Percentiles rank a stretch among this genome's conserved stretches.
These are phyloP conservation scores for Phytopythium aichiense DNA, from an alignment of 352 stramenopile genomes.

Conservation along the genomic window DNA sequence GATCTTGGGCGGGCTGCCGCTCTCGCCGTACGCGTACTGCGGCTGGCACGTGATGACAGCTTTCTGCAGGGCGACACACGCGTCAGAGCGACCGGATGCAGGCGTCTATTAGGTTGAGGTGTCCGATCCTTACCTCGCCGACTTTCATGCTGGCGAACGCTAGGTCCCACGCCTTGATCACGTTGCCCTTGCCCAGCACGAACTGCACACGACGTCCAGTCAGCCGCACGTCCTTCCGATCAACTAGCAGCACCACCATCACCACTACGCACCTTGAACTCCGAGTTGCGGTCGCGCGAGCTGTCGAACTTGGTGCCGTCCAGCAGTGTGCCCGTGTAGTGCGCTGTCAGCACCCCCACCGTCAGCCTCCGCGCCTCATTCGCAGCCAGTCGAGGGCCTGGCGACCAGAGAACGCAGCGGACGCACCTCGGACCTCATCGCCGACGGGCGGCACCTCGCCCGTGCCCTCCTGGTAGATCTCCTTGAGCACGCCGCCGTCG, in stretches of 20 bases:
- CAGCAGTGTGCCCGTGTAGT: slow-evolving; percentile 95
- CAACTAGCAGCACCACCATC: not conserved
- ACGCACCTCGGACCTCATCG: slow-evolving; percentile 79
- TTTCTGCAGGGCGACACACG: slow-evolving; percentile 39
- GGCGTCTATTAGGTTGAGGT: not conserved
- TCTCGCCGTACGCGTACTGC: slow-evolving; percentile 93
- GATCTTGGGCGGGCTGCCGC: slow-evolving; percentile 92
- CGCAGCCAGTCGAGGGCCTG: not conserved
- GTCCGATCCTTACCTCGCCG: slow-evolving; percentile 63
- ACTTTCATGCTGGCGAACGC: slow-evolving; percentile 94
- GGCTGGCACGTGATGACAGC: slow-evolving; percentile 89
- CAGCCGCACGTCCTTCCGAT: not conserved
- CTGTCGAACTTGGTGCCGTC: slow-evolving; percentile 95
- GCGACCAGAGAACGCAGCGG: not conserved
- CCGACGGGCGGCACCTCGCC: slow-evolving; percentile 76
- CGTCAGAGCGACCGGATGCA: not conserved
- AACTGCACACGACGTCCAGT: slow-evolving; percentile 31
- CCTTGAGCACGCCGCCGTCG: slow-evolving; percentile 91
- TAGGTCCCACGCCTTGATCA: slow-evolving; percentile 88
- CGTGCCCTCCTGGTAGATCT: slow-evolving; percentile 86
- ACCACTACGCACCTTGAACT: slow-evolving; percentile 59
- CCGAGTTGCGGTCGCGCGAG: slow-evolving; percentile 83
- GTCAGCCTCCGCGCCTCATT: slow-evolving; percentile 4
- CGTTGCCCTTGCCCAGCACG: slow-evolving; percentile 83
- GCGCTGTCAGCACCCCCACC: slow-evolving; percentile 39